Evolutionary conservation across 2,329 filamentous ascomycete species (phyloP), one percentile per base, ranked within the genome.

Genomic region (Calycina marina): DNA sequence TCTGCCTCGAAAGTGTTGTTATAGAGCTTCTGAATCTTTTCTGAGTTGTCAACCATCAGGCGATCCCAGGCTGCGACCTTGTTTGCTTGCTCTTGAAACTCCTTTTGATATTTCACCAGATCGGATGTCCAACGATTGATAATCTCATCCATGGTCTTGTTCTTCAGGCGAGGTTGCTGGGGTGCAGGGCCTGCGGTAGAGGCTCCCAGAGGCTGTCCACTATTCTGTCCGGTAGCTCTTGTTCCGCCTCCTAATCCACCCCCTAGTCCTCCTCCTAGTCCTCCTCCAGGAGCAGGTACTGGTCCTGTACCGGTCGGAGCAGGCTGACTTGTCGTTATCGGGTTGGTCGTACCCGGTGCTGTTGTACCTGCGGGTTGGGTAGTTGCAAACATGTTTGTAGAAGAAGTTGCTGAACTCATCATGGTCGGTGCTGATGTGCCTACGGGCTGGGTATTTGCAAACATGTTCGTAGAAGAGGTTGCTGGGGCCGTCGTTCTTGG

Each of bases 131-230:
- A 98, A 18, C 85, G 76, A 4, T 84, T 94, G 43, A 98, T 85
- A 42, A 98, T 94, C 54, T 98, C 90, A 51, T 98, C 90, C 81
- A 98, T 94, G 1, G 88, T 93, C 61, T 93, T 96, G 58, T 94
- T 93, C 64, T 93, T 93, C 22, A 98, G 65, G 16, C 90, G 78
- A 4, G 88, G 90, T 48, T 92, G 74, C 36, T 85, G 77, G 11
- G 90, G 88, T 3, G 77, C 63, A 2, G 86, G 84, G 0, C 86
- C 86, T 18, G 72, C 65, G 3, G 82, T 93, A 1, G 85, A 92
- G 16, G 76, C 72, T 12, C 72, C 74, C 30, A 88, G 59, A 16
- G 53, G 63, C 29, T 41, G 30, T 13, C 28, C 30, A 18, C 17
- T 18, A 13, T 16, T 9, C 16, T 28, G 18, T 24, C 20, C 20